Base-by-base conservation (phyloP, 2,329 filamentous ascomycete species). In the Cordyceps javanica region DNA sequence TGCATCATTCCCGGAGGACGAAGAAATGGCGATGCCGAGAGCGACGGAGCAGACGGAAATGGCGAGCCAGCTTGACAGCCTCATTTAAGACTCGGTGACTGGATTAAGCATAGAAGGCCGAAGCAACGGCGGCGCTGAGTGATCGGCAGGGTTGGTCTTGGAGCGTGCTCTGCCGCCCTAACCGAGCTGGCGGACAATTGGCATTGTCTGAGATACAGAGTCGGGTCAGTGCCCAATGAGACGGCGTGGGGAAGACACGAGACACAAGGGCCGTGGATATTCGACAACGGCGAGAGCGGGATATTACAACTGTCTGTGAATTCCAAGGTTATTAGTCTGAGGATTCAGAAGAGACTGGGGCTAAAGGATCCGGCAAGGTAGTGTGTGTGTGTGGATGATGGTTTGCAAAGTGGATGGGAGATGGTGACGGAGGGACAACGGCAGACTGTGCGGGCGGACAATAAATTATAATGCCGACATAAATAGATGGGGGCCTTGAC, bases 221-320 rank as follows among this genome's bases (percentile, higher is more conserved):
- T 30, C 28, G 30, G 32, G 21, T 2, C 9, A 10, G 30, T 16
- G 21, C 34, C 52, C 42, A 55, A 55, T 55, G 42, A 48, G 52
- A 46, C 39, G 32, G 41, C 52, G 42, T 21, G 42, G 52, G 32
- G 41, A 36, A 55, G 42, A 39, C 52, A 55, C 52, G 48, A 51
- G 34, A 51, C 23, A 16, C 8, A 21, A 23, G 10, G 32, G 28
- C 19, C 28, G 41, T 19, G 52, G 19, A 30, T 28, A 36, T 45
- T 45, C 28, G 19, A 28, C 19, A 30, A 42, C 10, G 36, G 25
- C 28, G 2, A 21, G n/a, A 11, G 23, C 23, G 41, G n/a, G n/a
- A n/a, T n/a, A n/a, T n/a, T n/a, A n/a, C n/a, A n/a, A n/a, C n/a
- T n/a, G n/a, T n/a, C n/a, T n/a, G n/a, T n/a, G n/a, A n/a, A n/a